Evolutionary conservation across 2,329 filamentous ascomycete genomes (phyloP).

Genomic region (Chrysosporium keratinophilum): DNA sequence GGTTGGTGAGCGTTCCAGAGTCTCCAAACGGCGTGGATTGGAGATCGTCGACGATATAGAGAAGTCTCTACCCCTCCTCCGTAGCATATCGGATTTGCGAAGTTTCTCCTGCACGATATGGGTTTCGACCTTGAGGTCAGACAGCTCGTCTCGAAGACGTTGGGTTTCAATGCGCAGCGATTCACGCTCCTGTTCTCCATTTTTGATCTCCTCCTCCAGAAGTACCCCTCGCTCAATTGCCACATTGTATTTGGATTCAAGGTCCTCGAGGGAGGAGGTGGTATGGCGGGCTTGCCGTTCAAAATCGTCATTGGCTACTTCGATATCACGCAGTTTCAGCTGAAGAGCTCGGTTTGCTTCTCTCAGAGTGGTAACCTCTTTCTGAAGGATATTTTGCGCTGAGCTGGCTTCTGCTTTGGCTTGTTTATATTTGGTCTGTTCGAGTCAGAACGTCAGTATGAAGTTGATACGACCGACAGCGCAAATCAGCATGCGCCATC

Average conservation of each 20-base stretch:
- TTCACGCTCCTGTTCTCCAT: constrained; percentile 86
- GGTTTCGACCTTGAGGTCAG: constrained; percentile 86
- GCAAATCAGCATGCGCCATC: not conserved
- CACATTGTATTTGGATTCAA: constrained; percentile 94
- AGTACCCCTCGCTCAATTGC: constrained; percentile 85
- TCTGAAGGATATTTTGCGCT: constrained; percentile 78
- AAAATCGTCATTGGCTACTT: constrained; percentile 97
- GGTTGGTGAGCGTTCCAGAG: constrained; percentile 53
- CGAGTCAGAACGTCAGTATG: not conserved
- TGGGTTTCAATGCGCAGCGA: constrained; percentile 80
- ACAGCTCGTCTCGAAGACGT: constrained; percentile 77
- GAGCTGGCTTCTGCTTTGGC: constrained; percentile 77
- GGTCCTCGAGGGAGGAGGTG: constrained; percentile 86
- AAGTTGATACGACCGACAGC: not conserved
- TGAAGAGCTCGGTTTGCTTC: constrained; percentile 74
- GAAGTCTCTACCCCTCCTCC: constrained; percentile 42
- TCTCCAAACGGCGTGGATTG: constrained; percentile 36
- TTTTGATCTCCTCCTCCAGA: constrained; percentile 88
- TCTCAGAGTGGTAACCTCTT: constrained; percentile 86
- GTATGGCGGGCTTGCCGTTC: constrained; percentile 94
- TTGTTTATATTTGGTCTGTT: constrained; percentile 86
- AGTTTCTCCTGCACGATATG: constrained; percentile 93
- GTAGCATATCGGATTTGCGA: constrained; percentile 53
- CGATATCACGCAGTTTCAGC: constrained; percentile 79
- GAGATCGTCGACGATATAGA: constrained; percentile 24